Conservation (phyloP, 2,329 filamentous ascomycete species). For the Drechslerella dactyloides region DNA sequence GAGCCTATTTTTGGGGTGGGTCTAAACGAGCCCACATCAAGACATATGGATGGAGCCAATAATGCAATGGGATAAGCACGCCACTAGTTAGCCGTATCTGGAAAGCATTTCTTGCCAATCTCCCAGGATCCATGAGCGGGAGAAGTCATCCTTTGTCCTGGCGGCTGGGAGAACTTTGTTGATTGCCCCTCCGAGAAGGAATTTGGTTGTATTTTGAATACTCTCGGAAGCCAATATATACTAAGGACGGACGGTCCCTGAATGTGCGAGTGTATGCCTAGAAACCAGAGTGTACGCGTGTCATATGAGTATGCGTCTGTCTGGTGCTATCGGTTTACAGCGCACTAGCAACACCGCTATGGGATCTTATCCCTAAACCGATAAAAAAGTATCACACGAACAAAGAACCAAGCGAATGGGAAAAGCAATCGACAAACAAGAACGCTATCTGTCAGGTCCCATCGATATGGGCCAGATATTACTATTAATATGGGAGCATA, state of each 20-base stretch:
- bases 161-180: slow-evolving; percentile 33
- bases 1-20: slow-evolving; percentile 49
- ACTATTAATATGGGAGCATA: slow-evolving; percentile 35
- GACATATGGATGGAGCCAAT: slow-evolving; percentile 43
- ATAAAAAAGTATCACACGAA: slow-evolving; percentile 5
- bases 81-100: slow-evolving; percentile 33
- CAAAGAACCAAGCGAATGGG: slow-evolving; percentile 4
- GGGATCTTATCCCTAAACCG: not conserved
- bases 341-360: not conserved
- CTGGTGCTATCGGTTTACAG: not conserved
- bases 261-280: too few relatives aligned
- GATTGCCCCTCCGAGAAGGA: slow-evolving; percentile 28
- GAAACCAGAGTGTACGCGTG: too few relatives aligned
- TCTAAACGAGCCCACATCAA: slow-evolving; percentile 19
- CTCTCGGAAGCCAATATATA: too few relatives aligned
- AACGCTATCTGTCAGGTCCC: slow-evolving; percentile 16
- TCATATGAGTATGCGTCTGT: not conserved
- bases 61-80: slow-evolving; percentile 33
- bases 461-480: slow-evolving; percentile 47
- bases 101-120: slow-evolving; percentile 25
- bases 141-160: slow-evolving; percentile 30
- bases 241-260: too few relatives aligned
- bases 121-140: slow-evolving; percentile 30
- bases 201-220: slow-evolving; percentile 10
- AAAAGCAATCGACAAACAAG: slow-evolving; percentile 16